phyloP scores from a whole-genome alignment of 2,329 filamentous ascomycete species.

The Zarea fungicola region DNA sequence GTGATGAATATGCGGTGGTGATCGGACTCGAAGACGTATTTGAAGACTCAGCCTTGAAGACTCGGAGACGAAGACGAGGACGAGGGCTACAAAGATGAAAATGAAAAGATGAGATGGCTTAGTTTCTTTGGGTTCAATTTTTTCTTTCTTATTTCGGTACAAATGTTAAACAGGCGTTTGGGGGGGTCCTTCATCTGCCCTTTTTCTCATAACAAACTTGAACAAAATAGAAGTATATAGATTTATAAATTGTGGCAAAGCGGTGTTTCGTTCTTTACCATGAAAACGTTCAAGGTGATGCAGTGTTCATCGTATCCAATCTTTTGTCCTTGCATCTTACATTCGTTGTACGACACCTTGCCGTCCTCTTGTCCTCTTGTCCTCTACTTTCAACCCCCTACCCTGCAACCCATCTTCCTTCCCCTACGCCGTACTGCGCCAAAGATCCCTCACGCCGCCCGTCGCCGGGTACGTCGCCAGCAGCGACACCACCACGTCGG shows the following conservation, averaged over 20 bases:
- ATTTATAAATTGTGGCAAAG: neutral
- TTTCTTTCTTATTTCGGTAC: neutral
- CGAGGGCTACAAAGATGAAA: too few relatives aligned
- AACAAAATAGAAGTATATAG: neutral
- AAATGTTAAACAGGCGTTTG: neutral
- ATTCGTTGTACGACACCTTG: neutral
- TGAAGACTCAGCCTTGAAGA: too few relatives aligned
- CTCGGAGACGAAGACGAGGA: too few relatives aligned
- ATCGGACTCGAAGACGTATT: neutral
- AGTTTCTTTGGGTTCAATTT: neutral
- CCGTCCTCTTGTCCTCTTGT: neutral
- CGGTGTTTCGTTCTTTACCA: neutral
- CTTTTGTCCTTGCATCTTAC: neutral
- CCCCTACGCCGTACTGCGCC: conserved; percentile 33
- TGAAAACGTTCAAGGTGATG: too few relatives aligned
- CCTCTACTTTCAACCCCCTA: neutral
- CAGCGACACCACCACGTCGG: conserved; percentile 36
- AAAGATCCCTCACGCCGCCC: conserved; percentile 41
- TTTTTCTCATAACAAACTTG: neutral
- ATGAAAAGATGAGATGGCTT: neutral
- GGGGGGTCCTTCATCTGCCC: neutral
- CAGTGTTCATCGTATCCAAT: too few relatives aligned
- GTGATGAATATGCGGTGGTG: conserved; percentile 66
- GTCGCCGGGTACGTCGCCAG: conserved; percentile 41
- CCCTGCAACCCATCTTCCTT: neutral